A percentile compares a stretch with the other conserved stretches of the same genome.
phyloP scores from a whole-genome alignment of 352 stramenopile species.

The Bremia lactucae region DNA sequence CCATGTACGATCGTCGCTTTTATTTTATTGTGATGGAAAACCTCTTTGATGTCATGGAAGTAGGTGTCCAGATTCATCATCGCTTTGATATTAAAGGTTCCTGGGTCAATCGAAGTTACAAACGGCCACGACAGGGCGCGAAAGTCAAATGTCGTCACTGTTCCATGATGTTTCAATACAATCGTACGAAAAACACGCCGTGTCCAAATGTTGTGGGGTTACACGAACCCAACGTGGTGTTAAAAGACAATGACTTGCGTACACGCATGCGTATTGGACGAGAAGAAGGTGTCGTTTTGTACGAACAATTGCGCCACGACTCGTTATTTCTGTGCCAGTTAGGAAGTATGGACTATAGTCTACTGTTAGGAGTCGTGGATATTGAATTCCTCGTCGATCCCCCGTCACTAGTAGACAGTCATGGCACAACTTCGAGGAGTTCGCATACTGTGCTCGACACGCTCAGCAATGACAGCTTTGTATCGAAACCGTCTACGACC shows the following conservation, averaged over 20 bases:
- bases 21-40: conserved; percentile 92
- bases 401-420: conserved; percentile 8
- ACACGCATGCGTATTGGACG: conserved; percentile 69
- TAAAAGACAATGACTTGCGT: conserved; percentile 82
- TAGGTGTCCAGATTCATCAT: conserved; percentile 71
- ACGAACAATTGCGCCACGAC: conserved; percentile 58
- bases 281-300: conserved; percentile 43
- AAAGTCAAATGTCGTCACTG: conserved; percentile 82
- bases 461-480: conserved; percentile 31
- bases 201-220: conserved; percentile 70
- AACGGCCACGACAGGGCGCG: conserved; percentile 50
- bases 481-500: conserved; percentile 25
- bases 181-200: no score
- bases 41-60: conserved; percentile 66
- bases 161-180: conserved; percentile 82
- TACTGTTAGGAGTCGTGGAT: conserved; percentile 80
- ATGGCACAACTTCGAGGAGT: no score
- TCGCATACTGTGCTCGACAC: conserved; percentile 8
- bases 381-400: conserved; percentile 76
- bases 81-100: conserved; percentile 87
- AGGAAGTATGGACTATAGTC: conserved; percentile 87
- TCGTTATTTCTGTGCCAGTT: conserved; percentile 62
- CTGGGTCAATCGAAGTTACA: conserved; percentile 85
- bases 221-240: conserved; percentile 78
- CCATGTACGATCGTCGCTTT: conserved; percentile 83